Percentiles rank a stretch among this genome's conserved stretches.
Evolutionary conservation across 2,329 filamentous ascomycete species (phyloP).

Genomic region (Lachnellula subtilissima): DNA sequence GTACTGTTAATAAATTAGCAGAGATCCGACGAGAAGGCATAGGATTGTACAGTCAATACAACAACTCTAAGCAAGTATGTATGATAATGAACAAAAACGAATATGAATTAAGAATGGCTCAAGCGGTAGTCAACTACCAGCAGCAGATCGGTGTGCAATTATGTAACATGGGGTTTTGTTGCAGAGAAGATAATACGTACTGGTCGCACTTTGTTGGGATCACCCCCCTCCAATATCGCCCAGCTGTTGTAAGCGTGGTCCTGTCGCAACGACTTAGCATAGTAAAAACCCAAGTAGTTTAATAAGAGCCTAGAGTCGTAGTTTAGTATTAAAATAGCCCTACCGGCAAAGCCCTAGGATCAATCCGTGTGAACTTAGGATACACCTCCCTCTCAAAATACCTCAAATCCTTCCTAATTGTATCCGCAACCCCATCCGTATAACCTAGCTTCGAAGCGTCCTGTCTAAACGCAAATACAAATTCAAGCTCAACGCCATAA

Average conservation of each 20-base stretch:
- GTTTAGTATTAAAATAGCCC: too few relatives aligned
- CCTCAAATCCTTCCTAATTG: slow-evolving; percentile 8
- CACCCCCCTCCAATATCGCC: slow-evolving; percentile 3
- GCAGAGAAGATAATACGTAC: neutral
- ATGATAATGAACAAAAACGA: too few relatives aligned
- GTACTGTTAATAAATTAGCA: slow-evolving; percentile 2
- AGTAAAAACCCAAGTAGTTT: too few relatives aligned
- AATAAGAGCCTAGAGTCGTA: too few relatives aligned
- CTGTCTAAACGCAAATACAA: slow-evolving; percentile 23
- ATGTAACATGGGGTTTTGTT: too few relatives aligned
- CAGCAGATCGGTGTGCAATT: too few relatives aligned
- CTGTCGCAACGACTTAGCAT: too few relatives aligned
- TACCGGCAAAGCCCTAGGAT: neutral
- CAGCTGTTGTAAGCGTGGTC: slow-evolving; percentile 21
- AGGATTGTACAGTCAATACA: too few relatives aligned
- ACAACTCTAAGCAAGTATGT: too few relatives aligned
- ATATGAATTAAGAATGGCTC: neutral
- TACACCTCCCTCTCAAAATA: slow-evolving; percentile 11
- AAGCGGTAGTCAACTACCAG: too few relatives aligned
- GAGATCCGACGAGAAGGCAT: too few relatives aligned
- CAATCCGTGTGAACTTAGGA: slow-evolving; percentile 2
- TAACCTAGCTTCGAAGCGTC: slow-evolving; percentile 10
- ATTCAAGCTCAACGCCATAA: slow-evolving; percentile 25
- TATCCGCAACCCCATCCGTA: neutral
- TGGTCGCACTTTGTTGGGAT: neutral